These are phyloP conservation scores for Fomitiporia mediterranea DNA, from an alignment of 1,284 basidiomycete species.

Conservation along the genomic window DNA sequence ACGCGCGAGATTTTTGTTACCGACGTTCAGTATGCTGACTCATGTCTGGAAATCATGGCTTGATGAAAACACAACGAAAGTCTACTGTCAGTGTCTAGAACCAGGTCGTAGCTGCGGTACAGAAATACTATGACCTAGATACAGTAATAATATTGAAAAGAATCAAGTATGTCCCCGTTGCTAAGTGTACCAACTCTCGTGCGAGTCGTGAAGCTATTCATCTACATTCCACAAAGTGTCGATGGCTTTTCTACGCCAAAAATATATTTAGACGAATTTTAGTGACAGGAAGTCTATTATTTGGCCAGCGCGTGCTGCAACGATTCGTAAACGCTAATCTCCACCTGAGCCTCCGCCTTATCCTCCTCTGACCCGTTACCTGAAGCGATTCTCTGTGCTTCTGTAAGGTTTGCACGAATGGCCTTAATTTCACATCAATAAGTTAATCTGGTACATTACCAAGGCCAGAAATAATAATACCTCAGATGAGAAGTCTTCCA, in stretches of 20 bases:
- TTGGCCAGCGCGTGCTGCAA: slow-evolving; percentile 82
- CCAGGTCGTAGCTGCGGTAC: no score
- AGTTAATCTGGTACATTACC: slow-evolving; percentile 1
- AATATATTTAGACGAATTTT: background rate
- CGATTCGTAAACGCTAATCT: slow-evolving; percentile 95
- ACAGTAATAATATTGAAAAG: no score
- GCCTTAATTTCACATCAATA: slow-evolving; percentile 61
- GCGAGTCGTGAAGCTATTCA: no score
- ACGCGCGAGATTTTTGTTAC: no score
- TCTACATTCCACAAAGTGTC: no score
- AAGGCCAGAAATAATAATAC: slow-evolving; percentile 37
- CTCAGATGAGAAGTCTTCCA: slow-evolving; percentile 88
- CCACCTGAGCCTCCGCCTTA: slow-evolving; percentile 92
- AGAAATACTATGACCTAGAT: no score
- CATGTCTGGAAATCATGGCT: no score
- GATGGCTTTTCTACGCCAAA: background rate
- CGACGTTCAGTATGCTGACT: no score
- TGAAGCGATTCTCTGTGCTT: slow-evolving; percentile 79
- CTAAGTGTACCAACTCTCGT: no score
- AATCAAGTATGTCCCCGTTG: no score
- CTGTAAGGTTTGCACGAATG: slow-evolving; percentile 84
- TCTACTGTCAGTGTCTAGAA: no score
- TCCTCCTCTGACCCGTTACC: slow-evolving; percentile 89
- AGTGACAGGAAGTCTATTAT: slow-evolving; percentile 30
- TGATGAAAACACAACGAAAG: no score